Percentiles rank a stretch among this genome's conserved stretches.
Conservation (phyloP, 2,329 filamentous ascomycete species). For the Pseudopithomyces chartarum region DNA sequence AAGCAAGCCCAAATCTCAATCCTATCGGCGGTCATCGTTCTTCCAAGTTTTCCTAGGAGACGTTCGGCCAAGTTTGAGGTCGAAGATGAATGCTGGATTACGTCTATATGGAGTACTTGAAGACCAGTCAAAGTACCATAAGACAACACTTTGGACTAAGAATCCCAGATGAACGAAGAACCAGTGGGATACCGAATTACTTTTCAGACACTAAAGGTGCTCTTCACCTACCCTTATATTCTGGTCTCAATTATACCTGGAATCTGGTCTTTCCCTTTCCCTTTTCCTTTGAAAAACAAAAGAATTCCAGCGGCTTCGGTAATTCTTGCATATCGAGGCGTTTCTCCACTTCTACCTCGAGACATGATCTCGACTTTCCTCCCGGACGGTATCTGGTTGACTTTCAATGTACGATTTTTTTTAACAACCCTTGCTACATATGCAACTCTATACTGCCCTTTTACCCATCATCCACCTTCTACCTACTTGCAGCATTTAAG, state of each 20-base stretch:
- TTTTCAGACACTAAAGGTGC: neutral
- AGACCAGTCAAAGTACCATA: neutral
- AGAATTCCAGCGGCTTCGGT: slow-evolving; percentile 6
- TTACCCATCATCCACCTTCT: neutral
- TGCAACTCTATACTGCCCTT: neutral
- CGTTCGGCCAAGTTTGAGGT: neutral
- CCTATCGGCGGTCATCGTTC: slow-evolving; percentile 40
- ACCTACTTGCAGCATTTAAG: no score
- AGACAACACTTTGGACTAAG: neutral
- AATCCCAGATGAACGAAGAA: no score
- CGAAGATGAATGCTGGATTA: neutral
- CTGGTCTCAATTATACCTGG: neutral
- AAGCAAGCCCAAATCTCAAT: slow-evolving; percentile 40
- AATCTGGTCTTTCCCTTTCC: neutral
- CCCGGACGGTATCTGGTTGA: neutral
- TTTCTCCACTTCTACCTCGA: slow-evolving; percentile 5
- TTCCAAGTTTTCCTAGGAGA: slow-evolving; percentile 21
- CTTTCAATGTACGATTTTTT: slow-evolving; percentile 1
- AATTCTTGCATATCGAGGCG: slow-evolving; percentile 15
- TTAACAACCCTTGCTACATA: neutral
- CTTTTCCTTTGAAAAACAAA: slow-evolving; percentile 6
- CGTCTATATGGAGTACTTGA: neutral
- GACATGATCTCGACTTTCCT: neutral
- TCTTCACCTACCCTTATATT: neutral
- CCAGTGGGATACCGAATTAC: neutral